Conservation (phyloP, 2,329 filamentous ascomycete species). For the Dothideomycetes sp. region DNA sequence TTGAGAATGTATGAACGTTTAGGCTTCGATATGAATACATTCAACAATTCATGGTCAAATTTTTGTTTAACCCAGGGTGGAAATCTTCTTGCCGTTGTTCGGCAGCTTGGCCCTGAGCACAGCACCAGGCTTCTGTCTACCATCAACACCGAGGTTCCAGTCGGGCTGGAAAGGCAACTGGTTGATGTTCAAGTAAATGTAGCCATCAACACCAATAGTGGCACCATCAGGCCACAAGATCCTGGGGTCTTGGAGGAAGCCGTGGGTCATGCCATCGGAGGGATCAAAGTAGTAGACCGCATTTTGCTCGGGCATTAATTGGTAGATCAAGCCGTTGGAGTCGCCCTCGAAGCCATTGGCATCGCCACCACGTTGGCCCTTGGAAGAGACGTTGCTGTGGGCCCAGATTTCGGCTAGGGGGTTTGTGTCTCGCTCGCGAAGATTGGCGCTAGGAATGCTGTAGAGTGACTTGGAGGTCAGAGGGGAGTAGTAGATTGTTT, state of each 20-base stretch:
- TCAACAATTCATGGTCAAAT: too few species aligned
- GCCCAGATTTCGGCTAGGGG: conserved; percentile 32
- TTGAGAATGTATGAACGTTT: too few species aligned
- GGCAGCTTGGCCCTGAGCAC: conserved; percentile 37
- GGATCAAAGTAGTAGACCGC: conserved; percentile 38
- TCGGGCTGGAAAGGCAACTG: conserved; percentile 40
- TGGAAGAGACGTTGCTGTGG: conserved; percentile 37
- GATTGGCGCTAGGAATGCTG: conserved; percentile 23
- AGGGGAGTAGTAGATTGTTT: conserved; percentile 36
- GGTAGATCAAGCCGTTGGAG: conserved; percentile 36
- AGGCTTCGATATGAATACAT: too few species aligned
- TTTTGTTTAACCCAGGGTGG: not conserved
- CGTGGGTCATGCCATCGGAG: conserved; percentile 27
- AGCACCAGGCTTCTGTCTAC: conserved; percentile 35
- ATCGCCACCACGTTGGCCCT: conserved; percentile 38
- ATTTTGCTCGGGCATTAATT: conserved; percentile 39
- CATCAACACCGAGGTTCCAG: conserved; percentile 40
- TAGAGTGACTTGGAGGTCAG: conserved; percentile 31
- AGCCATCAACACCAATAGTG: conserved; percentile 35
- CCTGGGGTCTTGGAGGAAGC: conserved; percentile 34
- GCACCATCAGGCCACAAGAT: conserved; percentile 38
- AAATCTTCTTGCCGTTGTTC: conserved; percentile 33
- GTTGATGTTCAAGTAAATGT: conserved; percentile 42
- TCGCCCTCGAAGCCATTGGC: conserved; percentile 40
- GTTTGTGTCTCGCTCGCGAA: conserved; percentile 25